Evolutionary conservation across 495 filamentous ascomycete genomes (phyloP), one percentile per base, ranked within the genome.

Genomic region (Penicillium maclennaniae): DNA sequence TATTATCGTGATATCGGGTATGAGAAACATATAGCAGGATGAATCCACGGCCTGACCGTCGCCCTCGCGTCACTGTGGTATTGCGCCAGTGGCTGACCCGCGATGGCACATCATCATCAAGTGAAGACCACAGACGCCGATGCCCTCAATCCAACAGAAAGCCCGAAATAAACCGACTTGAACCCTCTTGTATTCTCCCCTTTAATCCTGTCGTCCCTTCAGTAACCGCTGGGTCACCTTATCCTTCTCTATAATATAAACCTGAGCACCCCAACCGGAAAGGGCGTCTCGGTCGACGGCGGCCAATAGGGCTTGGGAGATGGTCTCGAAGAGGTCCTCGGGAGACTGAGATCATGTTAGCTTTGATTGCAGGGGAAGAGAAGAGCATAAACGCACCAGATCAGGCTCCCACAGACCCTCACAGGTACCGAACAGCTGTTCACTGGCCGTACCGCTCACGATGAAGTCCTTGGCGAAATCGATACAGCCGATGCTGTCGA

Each of bases 391-490:
- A 77, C 86, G 45, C 77, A 95, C 91, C 74, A 98, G 70, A 80
- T 95, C 85, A 51, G 93, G 93, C 77, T 98, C 95, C 93, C 93
- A 98, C 65, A 98, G 75, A 63, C 89, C 89, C 77, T 98, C 93
- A 73, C 93, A 98, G 64, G 93, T 98, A 75, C 93, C 93, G 78
- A 96, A 97, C 58, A 98, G 74, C 82, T 98, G 93, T 66, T 97
- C 91, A 60, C 88, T 90, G 23, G 93, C 93, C 16, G 93, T 98
- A 54, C 93, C 93, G 63, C 84, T 88, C 53, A 97, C 95, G 71
- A 98, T 97, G 73, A 98, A 98, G 73, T 98, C 93, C 79, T 96
- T 96, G 49, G 93, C 93, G 66, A 96, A 96, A 71, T 98, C 92
- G 70, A 97, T 97, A 77, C 93, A 98, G 65, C 93, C 93, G 71